These are phyloP conservation scores for Berkeleyomyces rouxiae DNA, from an alignment of 2,329 filamentous ascomycete genomes.

Conservation along the genomic window DNA sequence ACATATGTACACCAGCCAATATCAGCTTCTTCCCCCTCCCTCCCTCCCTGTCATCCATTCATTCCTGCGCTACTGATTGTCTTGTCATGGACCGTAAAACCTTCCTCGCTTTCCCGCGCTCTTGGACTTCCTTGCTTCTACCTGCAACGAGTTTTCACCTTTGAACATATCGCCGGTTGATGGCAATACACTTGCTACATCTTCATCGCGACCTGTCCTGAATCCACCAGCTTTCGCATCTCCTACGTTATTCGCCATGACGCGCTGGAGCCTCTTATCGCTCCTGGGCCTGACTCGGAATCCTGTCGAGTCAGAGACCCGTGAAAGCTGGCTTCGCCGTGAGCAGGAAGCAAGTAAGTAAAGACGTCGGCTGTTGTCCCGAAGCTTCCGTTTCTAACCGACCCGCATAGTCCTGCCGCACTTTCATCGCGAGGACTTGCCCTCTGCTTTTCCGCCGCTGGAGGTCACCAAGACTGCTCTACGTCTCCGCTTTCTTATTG, in stretches of 20 bases:
- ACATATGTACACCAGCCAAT: background rate
- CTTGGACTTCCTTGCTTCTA: background rate
- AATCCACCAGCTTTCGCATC: background rate
- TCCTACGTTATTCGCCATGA: background rate
- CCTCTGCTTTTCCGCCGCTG: conserved; percentile 53
- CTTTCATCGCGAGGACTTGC: conserved; percentile 34
- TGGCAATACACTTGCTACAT: no score
- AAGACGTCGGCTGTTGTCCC: no score
- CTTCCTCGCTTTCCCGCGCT: background rate
- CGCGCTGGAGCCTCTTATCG: conserved; percentile 7
- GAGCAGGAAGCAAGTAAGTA: conserved; percentile 6
- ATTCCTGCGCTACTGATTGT: background rate
- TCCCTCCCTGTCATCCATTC: background rate
- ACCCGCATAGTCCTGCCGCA: conserved; percentile 43
- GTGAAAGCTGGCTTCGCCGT: conserved; percentile 2
- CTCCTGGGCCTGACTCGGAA: conserved; percentile 8
- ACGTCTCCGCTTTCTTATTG: conserved; percentile 77
- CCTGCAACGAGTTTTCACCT: background rate
- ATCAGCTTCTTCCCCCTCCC: background rate
- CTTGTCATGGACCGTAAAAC: background rate
- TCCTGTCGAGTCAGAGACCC: background rate
- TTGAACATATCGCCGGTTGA: no score
- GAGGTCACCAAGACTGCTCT: conserved; percentile 84
- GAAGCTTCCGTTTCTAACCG: background rate
- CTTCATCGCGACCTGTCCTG: background rate